Conservation (phyloP, 176 grass and related monocot genomes). For the Melocanna baccifera region DNA sequence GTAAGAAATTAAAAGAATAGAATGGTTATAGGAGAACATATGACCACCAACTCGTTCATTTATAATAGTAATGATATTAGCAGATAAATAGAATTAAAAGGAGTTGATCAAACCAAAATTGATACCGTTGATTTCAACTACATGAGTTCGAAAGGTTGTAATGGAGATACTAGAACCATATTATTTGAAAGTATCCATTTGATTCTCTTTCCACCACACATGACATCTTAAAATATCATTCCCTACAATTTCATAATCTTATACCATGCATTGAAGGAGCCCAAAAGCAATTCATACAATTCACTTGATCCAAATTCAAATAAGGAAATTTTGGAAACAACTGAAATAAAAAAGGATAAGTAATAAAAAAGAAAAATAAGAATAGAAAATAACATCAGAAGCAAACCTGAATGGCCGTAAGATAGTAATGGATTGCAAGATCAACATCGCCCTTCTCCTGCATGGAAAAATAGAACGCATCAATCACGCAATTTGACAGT, state of each 20-base stretch:
- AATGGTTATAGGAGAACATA: too few relatives aligned
- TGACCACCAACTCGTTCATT: too few relatives aligned
- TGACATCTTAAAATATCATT: not conserved
- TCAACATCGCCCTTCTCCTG: constrained; percentile 95
- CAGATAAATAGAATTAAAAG: not conserved
- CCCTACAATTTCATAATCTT: not conserved
- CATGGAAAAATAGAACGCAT: constrained; percentile 20
- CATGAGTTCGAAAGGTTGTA: not conserved
- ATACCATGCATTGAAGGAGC: not conserved
- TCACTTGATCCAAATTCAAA: not conserved
- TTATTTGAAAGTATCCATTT: not conserved
- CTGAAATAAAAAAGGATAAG: not conserved
- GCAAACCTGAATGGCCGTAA: constrained; percentile 83
- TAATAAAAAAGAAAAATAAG: not conserved
- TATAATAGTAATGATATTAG: too few relatives aligned
- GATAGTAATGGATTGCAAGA: constrained; percentile 84
- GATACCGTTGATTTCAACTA: not conserved
- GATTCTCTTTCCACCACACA: not conserved
- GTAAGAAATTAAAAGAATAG: too few relatives aligned
- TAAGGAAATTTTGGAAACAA: not conserved
- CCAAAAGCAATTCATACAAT: not conserved
- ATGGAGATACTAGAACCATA: not conserved
- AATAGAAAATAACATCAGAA: constrained; percentile 11
- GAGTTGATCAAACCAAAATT: not conserved
- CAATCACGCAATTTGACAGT: not conserved